phyloP scores from a whole-genome alignment of 2,329 filamentous ascomycete genomes.

The Pseudocercospora pini-densiflorae region DNA sequence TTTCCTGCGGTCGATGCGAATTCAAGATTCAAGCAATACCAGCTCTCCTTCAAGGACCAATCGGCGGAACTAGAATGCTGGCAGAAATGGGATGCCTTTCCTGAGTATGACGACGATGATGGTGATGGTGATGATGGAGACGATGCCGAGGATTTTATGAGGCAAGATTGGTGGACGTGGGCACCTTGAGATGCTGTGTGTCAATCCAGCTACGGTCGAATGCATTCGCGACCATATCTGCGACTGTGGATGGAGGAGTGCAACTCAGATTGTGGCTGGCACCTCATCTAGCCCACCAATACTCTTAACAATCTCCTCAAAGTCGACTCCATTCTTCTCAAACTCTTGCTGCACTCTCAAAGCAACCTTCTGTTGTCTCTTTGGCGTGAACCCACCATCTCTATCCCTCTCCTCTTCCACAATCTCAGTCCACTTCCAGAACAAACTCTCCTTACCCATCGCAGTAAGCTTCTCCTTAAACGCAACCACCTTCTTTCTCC shows the following conservation, averaged over 20 bases:
- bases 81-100: not conserved
- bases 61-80: not conserved
- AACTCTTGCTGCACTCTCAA: constrained; percentile 78
- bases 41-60: not conserved
- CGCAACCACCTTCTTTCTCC: constrained; percentile 73
- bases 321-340: constrained; percentile 74
- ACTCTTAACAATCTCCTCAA: constrained; percentile 77
- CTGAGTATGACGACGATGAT: too few species aligned
- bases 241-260: not conserved
- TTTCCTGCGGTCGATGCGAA: not conserved
- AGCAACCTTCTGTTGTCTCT: constrained; percentile 73
- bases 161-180: not conserved
- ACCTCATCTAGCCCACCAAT: constrained; percentile 65
- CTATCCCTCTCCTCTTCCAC: constrained; percentile 83
- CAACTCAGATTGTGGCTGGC: constrained; percentile 35
- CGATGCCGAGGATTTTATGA: not conserved
- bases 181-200: not conserved
- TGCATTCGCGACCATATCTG: not conserved
- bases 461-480: constrained; percentile 77
- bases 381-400: constrained; percentile 76
- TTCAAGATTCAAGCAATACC: not conserved
- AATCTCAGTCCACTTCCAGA: constrained; percentile 91
- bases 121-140: too few species aligned
- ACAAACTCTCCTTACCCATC: constrained; percentile 84
- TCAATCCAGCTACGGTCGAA: not conserved